Conservation (phyloP, 306 rosid species). For the Castanea crenata region DNA sequence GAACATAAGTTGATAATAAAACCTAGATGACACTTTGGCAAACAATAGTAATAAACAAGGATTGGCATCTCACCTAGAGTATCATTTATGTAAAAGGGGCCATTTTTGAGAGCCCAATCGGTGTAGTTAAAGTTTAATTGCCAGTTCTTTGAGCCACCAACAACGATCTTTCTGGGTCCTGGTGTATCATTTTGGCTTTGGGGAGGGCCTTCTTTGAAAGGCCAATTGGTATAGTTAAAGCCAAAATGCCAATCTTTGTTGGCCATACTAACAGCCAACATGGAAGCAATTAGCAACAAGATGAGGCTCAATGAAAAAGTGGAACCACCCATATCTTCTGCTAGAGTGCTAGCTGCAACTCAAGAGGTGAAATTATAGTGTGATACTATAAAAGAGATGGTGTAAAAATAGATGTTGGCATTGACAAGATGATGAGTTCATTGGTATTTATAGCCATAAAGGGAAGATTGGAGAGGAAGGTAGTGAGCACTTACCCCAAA, state of each 20-base stretch:
- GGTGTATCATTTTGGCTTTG: slow-evolving; percentile 24
- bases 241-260: slow-evolving; percentile 41
- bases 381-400: background rate
- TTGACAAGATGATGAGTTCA: background rate
- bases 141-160: slow-evolving; percentile 62
- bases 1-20: background rate
- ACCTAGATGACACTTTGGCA: background rate
- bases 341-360: background rate
- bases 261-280: slow-evolving; percentile 32
- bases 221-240: slow-evolving; percentile 37
- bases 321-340: slow-evolving; percentile 2
- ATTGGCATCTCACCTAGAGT: slow-evolving; percentile 43
- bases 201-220: slow-evolving; percentile 28
- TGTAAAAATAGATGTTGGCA: background rate
- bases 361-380: no score
- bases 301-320: slow-evolving; percentile 5
- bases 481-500: background rate
- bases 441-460: slow-evolving; percentile 5
- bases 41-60: no score
- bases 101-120: slow-evolving; percentile 47
- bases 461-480: background rate
- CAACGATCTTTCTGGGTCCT: slow-evolving; percentile 32
- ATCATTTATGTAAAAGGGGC: slow-evolving; percentile 57
- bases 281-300: slow-evolving; percentile 19
- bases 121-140: slow-evolving; percentile 51